phyloP scores from a whole-genome alignment of 2,329 filamentous ascomycete species.

The Cladophialophora psammophila region DNA sequence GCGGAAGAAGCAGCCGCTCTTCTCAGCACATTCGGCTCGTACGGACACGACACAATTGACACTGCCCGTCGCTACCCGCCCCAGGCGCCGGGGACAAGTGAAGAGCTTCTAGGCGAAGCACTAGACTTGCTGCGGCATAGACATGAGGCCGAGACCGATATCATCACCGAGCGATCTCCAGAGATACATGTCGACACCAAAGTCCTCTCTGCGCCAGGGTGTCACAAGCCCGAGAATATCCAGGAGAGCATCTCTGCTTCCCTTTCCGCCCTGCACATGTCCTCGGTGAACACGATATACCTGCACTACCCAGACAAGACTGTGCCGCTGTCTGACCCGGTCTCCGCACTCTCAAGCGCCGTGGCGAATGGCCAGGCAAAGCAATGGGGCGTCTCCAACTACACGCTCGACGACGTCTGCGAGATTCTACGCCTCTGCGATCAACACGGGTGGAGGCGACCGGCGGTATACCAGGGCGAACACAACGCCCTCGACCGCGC shows the following conservation, averaged over 20 bases:
- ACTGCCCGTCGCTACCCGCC: conserved; percentile 44
- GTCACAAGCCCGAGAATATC: conserved; percentile 43
- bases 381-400: conserved; percentile 58
- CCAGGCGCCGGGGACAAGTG: conserved; percentile 45
- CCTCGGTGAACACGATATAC: conserved; percentile 59
- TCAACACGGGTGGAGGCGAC: conserved; percentile 51
- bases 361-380: conserved; percentile 31
- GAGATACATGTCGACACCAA: conserved; percentile 54
- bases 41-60: conserved; percentile 45
- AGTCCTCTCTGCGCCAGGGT: conserved; percentile 46
- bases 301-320: conserved; percentile 60
- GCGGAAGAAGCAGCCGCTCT: conserved; percentile 39
- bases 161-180: no score
- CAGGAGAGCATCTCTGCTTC: conserved; percentile 42
- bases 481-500: conserved; percentile 51
- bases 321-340: conserved; percentile 47
- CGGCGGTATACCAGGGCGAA: conserved; percentile 57
- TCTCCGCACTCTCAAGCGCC: conserved; percentile 10
- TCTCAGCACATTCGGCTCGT: conserved; percentile 43
- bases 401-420: conserved; percentile 56
- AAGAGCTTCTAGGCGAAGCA: conserved; percentile 34
- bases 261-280: conserved; percentile 49
- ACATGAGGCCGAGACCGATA: neutral
- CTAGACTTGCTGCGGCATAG: conserved; percentile 2
- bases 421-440: conserved; percentile 57